Conservation (phyloP, 257 asterid species). For the Nicotiana otophora region DNA sequence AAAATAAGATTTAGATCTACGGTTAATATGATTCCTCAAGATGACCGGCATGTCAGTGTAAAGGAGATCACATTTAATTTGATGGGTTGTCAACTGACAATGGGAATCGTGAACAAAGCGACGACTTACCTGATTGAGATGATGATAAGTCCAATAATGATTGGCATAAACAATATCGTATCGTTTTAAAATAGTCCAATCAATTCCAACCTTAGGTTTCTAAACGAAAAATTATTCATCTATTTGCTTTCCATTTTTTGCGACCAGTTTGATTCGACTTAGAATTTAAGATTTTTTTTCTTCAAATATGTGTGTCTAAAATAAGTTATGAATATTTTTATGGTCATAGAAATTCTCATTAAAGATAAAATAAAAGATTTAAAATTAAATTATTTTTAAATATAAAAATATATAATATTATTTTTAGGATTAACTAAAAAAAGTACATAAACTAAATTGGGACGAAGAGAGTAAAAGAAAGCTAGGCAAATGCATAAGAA, state of each 20-base stretch:
- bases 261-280: too few species aligned
- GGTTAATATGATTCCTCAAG: background rate
- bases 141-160: background rate
- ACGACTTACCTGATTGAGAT: background rate
- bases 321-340: too few species aligned
- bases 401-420: too few species aligned
- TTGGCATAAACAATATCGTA: background rate
- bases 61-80: background rate
- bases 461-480: too few species aligned
- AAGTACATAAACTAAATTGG: too few species aligned
- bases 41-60: background rate
- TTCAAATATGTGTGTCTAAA: too few species aligned
- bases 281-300: too few species aligned
- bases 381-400: too few species aligned
- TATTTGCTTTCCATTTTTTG: too few species aligned
- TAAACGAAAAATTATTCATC: background rate
- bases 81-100: background rate
- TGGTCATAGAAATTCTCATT: too few species aligned
- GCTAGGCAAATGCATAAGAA: background rate
- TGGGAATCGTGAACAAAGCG: background rate
- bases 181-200: background rate
- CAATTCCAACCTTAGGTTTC: background rate
- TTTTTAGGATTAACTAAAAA: too few species aligned
- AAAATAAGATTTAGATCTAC: background rate
- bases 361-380: too few species aligned